Base-by-base conservation (phyloP, 306 rosid species). In the Prunus dulcis region DNA sequence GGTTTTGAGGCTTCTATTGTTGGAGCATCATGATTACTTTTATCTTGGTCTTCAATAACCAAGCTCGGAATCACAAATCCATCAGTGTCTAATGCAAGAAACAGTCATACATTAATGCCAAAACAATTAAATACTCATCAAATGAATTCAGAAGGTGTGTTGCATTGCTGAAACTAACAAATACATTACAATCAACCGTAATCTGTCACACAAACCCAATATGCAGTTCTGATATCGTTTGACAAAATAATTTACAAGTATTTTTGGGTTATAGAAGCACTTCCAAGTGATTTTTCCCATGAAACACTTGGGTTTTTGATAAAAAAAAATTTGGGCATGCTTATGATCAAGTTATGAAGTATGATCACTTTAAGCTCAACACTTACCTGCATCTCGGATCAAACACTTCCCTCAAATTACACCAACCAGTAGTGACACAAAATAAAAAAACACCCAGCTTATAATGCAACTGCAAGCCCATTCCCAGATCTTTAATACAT, bases 1-100 rank as follows among this genome's bases (percentile, higher is more conserved):
- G 93, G 91, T 79, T 84, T 88, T n/a, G 91, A 49, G 67, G 91
- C 77, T 82, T 88, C 90, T 87, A 82, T 76, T 12, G 60, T 51
- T 45, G 86, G 75, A 81, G 81, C 85, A 82, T 58, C 67, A n/a
- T 79, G 71, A 77, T 74, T 84, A 28, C 43, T 80, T 78, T 69
- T 87, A 82, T 84, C 84, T 3, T 79, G 78, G 46, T 86, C 91
- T 84, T 46, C 93, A 58, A 92, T 88, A 73, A 82, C 96, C 97
- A 96, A 82, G 79, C 97, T 96, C 45, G 99, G 98, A 87, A 96
- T 92, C 83, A 96, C 98, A 53, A 88, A 96, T 74, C 98, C 97
- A 81, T 96, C 98, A 9, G 89, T 93, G 88, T 96, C 99, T 96
- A 61, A 80, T 72, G 52, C 71, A 79, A 69, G 81, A 50, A 56